Conservation (phyloP, 2,329 filamentous ascomycete species). For the Onygenales sp. region DNA sequence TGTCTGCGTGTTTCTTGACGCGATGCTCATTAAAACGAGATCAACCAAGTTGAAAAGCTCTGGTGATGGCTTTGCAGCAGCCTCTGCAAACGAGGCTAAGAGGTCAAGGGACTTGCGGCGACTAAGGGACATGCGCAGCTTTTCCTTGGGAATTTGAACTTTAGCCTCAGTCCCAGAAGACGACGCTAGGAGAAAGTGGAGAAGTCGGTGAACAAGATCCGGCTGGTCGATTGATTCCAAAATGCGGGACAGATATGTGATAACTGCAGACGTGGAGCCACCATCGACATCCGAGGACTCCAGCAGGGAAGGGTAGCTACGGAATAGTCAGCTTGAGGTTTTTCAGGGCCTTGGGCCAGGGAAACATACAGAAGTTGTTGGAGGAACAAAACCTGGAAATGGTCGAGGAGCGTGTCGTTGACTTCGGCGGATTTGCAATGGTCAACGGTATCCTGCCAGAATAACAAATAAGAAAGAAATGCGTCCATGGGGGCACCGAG, state of each 20-base stretch:
- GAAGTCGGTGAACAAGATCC: slow-evolving; percentile 86
- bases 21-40: slow-evolving; percentile 73
- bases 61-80: slow-evolving; percentile 68
- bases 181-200: slow-evolving; percentile 82
- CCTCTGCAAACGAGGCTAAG: slow-evolving; percentile 66
- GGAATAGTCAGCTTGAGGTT: neutral
- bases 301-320: slow-evolving; percentile 82
- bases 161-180: slow-evolving; percentile 39
- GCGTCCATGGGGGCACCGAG: slow-evolving; percentile 84
- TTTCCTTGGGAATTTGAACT: slow-evolving; percentile 44
- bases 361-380: slow-evolving; percentile 73
- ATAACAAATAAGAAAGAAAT: slow-evolving; percentile 87
- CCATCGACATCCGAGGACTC: slow-evolving; percentile 97
- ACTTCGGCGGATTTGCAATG: slow-evolving; percentile 89
- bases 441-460: slow-evolving; percentile 97
- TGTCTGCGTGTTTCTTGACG: slow-evolving; percentile 78
- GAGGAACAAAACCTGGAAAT: slow-evolving; percentile 93
- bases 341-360: neutral
- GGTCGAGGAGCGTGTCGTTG: slow-evolving; percentile 84
- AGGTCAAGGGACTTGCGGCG: slow-evolving; percentile 85
- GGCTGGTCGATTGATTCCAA: slow-evolving; percentile 86
- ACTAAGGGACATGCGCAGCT: slow-evolving; percentile 49
- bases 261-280: slow-evolving; percentile 88
- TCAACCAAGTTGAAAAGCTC: slow-evolving; percentile 89
- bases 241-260: slow-evolving; percentile 86